A percentile compares a stretch with the other conserved stretches of the same genome.
Conservation (phyloP, 176 grass and related monocot species). For the Tillandsia fasciculata region DNA sequence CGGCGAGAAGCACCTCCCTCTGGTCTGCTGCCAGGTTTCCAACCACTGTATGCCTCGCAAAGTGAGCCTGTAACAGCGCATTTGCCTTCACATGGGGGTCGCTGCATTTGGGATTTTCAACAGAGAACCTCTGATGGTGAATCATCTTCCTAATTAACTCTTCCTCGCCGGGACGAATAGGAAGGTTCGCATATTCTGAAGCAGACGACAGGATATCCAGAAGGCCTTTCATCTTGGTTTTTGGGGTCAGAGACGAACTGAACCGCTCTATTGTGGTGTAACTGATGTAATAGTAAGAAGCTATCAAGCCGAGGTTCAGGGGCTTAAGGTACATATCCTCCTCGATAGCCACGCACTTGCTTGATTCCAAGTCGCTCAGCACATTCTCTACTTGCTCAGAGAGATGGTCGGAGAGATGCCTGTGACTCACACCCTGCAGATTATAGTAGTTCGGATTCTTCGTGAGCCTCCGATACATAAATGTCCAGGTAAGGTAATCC, state of each 20-base stretch:
- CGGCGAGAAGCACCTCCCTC: conserved; percentile 71
- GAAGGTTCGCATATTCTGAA: conserved; percentile 74
- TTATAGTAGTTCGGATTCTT: conserved; percentile 99
- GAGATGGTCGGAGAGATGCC: conserved; percentile 87
- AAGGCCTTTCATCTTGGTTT: conserved; percentile 94
- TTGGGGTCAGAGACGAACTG: conserved; percentile 67
- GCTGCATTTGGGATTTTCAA: conserved; percentile 73
- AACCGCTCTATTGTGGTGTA: conserved; percentile 83
- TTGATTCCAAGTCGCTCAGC: conserved; percentile 65
- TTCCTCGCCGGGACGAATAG: conserved; percentile 73
- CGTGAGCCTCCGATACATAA: conserved; percentile 77
- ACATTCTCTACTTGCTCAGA: conserved; percentile 72
- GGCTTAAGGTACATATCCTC: conserved; percentile 95
- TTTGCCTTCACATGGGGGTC: conserved; percentile 90
- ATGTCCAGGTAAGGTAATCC: conserved; percentile 98
- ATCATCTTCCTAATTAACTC: conserved; percentile 75
- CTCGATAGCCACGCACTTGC: conserved; percentile 80
- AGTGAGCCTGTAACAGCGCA: conserved; percentile 84
- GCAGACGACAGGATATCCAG: conserved; percentile 78
- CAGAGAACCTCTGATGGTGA: conserved; percentile 83
- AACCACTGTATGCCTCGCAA: conserved; percentile 63
- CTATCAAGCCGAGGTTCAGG: conserved; percentile 92
- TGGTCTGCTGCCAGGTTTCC: conserved; percentile 83
- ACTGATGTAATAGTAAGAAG: conserved; percentile 92
- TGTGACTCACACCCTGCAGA: conserved; percentile 87